These are phyloP conservation scores for Tillandsia fasciculata DNA, from an alignment of 176 grass and related monocot genomes.

Conservation along the genomic window DNA sequence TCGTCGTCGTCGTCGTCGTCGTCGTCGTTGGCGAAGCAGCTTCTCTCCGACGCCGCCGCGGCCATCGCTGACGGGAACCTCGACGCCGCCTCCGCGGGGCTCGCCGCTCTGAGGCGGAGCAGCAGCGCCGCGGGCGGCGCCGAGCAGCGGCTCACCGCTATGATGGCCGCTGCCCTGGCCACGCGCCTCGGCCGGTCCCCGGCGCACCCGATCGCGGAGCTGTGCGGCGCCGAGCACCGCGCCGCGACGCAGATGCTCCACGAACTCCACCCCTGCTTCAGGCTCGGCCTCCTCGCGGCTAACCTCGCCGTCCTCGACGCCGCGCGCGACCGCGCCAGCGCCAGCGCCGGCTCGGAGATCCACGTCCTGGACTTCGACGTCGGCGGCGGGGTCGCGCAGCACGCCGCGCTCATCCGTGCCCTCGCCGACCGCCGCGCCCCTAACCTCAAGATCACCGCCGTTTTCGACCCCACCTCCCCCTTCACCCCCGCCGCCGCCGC, in stretches of 20 bases:
- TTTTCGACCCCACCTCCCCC: constrained; percentile 56
- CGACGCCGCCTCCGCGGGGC: constrained; percentile 34
- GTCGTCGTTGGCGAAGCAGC: constrained; percentile 34
- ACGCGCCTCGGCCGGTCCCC: constrained; percentile 37
- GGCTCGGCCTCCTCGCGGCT: constrained; percentile 55
- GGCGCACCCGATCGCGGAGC: constrained; percentile 22
- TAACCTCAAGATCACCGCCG: constrained; percentile 50
- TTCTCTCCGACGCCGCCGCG: constrained; percentile 44
- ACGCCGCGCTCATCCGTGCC: constrained; percentile 47
- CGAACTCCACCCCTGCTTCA: constrained; percentile 61
- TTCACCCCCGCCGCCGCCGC: constrained; percentile 26
- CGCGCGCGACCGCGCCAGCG: constrained; percentile 28
- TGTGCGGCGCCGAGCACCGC: constrained; percentile 46
- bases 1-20: constrained; percentile 45
- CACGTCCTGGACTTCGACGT: constrained; percentile 90
- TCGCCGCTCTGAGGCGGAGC: constrained; percentile 36
- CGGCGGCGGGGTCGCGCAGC: constrained; percentile 35
- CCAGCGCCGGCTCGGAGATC: constrained; percentile 31
- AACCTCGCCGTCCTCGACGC: constrained; percentile 52
- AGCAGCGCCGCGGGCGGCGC: constrained; percentile 31
- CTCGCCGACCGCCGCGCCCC: constrained; percentile 39
- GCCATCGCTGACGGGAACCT: constrained; percentile 63
- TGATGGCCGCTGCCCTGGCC: constrained; percentile 52
- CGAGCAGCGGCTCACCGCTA: constrained; percentile 64
- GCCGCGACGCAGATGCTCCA: constrained; percentile 45